A percentile compares a stretch with the other conserved stretches of the same genome.
These are phyloP conservation scores for Diophrys sp. DNA, from an alignment of 73 alveolate species.

Conservation along the genomic window DNA sequence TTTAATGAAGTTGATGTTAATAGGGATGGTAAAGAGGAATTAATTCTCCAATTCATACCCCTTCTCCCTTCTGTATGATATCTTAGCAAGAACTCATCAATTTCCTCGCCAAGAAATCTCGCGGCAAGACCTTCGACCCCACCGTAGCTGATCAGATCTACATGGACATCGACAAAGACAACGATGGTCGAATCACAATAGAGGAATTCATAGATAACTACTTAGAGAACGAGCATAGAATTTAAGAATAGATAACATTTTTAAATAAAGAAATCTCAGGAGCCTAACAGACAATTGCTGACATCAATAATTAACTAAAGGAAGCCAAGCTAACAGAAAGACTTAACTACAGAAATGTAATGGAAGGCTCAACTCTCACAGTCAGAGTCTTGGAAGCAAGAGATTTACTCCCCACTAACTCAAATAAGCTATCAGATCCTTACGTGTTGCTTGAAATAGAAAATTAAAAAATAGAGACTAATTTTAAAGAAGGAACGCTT, in stretches of 20 bases:
- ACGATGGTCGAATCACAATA: conserved; percentile 51
- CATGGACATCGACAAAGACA: conserved; percentile 30
- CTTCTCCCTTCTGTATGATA: no score
- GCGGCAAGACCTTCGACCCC: conserved; percentile 1
- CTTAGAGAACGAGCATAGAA: conserved; percentile 22
- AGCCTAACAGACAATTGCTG: conserved; percentile 21
- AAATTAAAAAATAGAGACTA: conserved; percentile 34
- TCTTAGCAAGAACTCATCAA: no score
- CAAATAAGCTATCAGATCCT: conserved; percentile 50
- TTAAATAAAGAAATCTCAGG: conserved; percentile 9
- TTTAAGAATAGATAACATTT: conserved; percentile 26
- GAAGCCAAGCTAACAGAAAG: conserved; percentile 55
- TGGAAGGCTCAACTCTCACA: conserved; percentile 45
- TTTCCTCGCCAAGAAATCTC: no score
- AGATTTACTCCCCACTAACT: conserved; percentile 42
- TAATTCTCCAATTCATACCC: no score
- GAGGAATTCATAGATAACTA: conserved; percentile 39
- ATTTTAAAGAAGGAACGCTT: conserved; percentile 18
- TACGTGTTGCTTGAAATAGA: conserved; percentile 47
- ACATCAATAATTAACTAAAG: conserved; percentile 13
- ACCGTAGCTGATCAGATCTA: conserved; percentile 7
- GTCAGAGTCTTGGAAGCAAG: conserved; percentile 61
- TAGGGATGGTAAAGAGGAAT: conserved; percentile 13
- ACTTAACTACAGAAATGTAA: conserved; percentile 46
- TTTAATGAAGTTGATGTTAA: neutral